Evolutionary conservation across 2,329 filamentous ascomycete species (phyloP), one percentile per base, ranked within the genome.

Genomic region (Nigrospora oryzae): DNA sequence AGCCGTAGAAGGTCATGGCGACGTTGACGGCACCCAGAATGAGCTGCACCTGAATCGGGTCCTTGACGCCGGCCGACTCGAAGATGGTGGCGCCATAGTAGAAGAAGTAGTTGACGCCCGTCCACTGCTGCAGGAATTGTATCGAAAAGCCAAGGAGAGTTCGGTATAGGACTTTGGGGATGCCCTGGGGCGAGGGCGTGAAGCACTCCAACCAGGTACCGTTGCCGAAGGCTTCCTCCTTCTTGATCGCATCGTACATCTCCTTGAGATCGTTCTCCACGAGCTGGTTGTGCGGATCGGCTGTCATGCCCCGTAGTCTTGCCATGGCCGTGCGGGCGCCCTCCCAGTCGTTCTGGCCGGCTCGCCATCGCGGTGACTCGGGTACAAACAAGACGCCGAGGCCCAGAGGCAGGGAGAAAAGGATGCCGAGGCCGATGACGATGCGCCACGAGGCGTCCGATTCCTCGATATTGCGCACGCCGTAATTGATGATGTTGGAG

Each of bases 71-170:
- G 3, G 83, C 79, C 1, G 80, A 76, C 44, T 73, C 48, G 61
- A 89, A 89, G 55, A 89, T 77, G 11, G 75, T 78, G 10, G 77
- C 77, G n/a, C 76, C 76, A 56, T 84, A 86, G 63, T 81, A 80
- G 55, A 79, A 77, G 59, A 79, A 79, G 61, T 75, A 80, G 60
- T 77, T 79, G 44, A 75, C 70, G 37, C 80, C 40, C 28, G 80
- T 84, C 48, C 84, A 74, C 55, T 87, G 84, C 62, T 87, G 83
- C 6, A 84, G 64, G 49, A 79, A 78, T 51, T 86, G 81, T 5
- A 88, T 69, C 0, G 63, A 54, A 38, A 86, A 73, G 12, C 83
- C 84, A 2, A 88, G 68, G 1, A 79, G 36, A 0, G 81, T 82
- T 36, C 84, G 75, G 60, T 86, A 85, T 12, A 75, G 60, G 62